These are phyloP conservation scores for Gastrolobium bilobum DNA, from an alignment of 306 rosid genomes.

Conservation along the genomic window DNA sequence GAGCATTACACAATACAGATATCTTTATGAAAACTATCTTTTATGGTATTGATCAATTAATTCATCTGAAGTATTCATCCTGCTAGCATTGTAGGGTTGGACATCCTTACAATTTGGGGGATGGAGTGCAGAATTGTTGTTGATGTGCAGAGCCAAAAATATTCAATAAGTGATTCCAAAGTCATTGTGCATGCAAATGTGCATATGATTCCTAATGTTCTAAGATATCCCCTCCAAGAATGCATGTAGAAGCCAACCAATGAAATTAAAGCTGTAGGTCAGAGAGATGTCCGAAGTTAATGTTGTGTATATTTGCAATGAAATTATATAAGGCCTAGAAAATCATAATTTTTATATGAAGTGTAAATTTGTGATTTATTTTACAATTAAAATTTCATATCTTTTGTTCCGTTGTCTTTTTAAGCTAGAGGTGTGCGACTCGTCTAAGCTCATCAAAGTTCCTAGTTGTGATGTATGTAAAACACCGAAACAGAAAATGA, in stretches of 20 bases:
- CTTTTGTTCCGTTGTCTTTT: no score
- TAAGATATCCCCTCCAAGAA: background rate
- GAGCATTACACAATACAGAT: background rate
- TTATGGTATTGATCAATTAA: constrained; percentile 11
- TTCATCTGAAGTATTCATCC: background rate
- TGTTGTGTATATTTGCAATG: constrained; percentile 3
- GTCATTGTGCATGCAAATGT: background rate
- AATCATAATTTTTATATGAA: background rate
- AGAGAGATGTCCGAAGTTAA: constrained; percentile 1
- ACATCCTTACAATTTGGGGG: background rate
- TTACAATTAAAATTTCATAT: no score
- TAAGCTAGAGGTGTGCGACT: no score
- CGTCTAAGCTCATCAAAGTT: no score
- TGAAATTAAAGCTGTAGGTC: background rate
- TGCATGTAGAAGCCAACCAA: background rate
- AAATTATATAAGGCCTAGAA: background rate
- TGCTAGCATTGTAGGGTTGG: constrained; percentile 13
- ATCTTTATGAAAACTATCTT: constrained; percentile 5
- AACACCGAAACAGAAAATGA: no score
- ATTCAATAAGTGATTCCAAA: background rate
- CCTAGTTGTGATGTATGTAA: no score
- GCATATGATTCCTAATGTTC: constrained; percentile 25
- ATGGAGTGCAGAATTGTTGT: constrained; percentile 6
- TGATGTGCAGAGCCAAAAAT: background rate
- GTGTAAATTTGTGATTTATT: no score